Evolutionary conservation across 2,329 filamentous ascomycete genomes (phyloP).

Genomic region (Domatiomyces globalis): DNA sequence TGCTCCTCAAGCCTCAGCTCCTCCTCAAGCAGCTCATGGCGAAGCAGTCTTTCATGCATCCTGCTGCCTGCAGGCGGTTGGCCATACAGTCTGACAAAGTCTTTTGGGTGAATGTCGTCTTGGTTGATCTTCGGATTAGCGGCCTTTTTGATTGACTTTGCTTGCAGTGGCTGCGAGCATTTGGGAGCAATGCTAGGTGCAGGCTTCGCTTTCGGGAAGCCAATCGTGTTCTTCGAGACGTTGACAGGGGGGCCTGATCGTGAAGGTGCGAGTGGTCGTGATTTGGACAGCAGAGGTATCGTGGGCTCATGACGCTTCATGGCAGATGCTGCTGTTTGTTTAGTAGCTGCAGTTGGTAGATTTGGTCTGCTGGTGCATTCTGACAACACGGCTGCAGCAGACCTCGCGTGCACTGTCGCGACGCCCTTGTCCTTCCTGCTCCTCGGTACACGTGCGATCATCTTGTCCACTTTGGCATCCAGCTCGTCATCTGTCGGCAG

Average conservation of each 20-base stretch:
- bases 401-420: slow-evolving; percentile 28
- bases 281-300: slow-evolving; percentile 9
- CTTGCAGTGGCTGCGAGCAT: slow-evolving; percentile 3
- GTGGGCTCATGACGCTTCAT: slow-evolving; percentile 27
- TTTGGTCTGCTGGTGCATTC: slow-evolving; percentile 18
- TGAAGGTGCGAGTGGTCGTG: slow-evolving; percentile 36
- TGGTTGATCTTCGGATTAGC: slow-evolving; percentile 15
- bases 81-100: slow-evolving; percentile 31
- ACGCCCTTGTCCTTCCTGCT: slow-evolving; percentile 18
- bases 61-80: slow-evolving; percentile 29
- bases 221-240: slow-evolving; percentile 66
- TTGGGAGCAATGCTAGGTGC: slow-evolving; percentile 29
- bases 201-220: slow-evolving; percentile 64
- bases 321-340: slow-evolving; percentile 24
- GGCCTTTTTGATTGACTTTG: slow-evolving; percentile 21
- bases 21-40: slow-evolving; percentile 26
- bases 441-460: slow-evolving; percentile 51
- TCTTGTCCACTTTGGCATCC: slow-evolving; percentile 46
- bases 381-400: slow-evolving; percentile 28
- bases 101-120: slow-evolving; percentile 26
- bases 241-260: slow-evolving; percentile 48
- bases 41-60: slow-evolving; percentile 30
- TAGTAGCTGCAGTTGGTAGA: slow-evolving; percentile 21
- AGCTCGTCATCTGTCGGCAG: slow-evolving; percentile 14
- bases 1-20: slow-evolving; percentile 15